These are phyloP conservation scores for Colletotrichum phormii DNA, from an alignment of 2,329 filamentous ascomycete species.

Conservation along the genomic window DNA sequence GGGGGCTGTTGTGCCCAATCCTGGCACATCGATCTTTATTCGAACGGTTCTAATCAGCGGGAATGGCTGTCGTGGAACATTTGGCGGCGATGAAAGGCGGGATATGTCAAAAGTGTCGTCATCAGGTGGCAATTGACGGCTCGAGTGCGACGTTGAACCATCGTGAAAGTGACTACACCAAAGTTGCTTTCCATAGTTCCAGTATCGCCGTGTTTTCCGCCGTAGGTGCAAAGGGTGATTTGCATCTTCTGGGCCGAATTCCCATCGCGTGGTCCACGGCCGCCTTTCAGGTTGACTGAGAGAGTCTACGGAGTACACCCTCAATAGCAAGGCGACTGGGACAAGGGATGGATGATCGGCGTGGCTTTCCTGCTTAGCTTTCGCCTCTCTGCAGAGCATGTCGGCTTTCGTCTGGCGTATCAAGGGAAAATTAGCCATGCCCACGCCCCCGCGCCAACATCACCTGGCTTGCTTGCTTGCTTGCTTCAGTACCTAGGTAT, in stretches of 20 bases:
- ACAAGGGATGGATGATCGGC: not conserved
- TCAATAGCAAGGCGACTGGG: not conserved
- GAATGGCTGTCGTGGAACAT: conserved; percentile 17
- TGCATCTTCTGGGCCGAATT: not conserved
- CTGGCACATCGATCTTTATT: conserved; percentile 26
- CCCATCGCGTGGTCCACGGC: not conserved
- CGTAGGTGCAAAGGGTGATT: conserved; percentile 1
- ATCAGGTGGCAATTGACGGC: not conserved
- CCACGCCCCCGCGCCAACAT: not conserved
- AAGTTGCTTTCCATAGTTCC: not conserved
- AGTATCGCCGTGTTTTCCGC: not conserved
- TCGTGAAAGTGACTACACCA: not conserved
- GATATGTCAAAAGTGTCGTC: not conserved
- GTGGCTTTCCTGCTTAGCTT: not conserved
- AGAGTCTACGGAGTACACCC: not conserved
- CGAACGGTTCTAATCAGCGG: conserved; percentile 16
- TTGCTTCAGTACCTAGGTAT: not conserved
- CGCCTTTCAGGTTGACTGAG: not conserved
- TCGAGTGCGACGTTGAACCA: not conserved
- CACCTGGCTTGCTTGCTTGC: not conserved
- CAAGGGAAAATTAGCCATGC: not conserved
- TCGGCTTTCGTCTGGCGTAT: not conserved
- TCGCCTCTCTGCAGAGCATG: not conserved
- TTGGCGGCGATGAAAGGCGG: not conserved
- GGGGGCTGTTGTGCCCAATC: conserved; percentile 2